Evolutionary conservation across 208 protist species (phyloP).

Genomic region (Crithidia acanthocephali): DNA sequence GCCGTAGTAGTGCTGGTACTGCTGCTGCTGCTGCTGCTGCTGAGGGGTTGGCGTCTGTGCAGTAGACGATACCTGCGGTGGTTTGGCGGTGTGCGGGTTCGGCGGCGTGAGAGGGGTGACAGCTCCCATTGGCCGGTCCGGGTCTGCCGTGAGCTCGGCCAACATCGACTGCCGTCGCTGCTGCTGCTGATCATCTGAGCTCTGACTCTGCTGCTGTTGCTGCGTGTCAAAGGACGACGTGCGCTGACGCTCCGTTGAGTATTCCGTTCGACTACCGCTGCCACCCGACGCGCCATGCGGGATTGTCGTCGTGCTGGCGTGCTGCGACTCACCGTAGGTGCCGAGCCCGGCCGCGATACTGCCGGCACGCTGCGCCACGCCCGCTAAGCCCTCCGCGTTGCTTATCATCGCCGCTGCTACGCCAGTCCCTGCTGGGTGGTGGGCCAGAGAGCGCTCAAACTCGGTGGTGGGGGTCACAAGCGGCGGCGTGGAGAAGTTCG

Average conservation of each 20-base stretch:
- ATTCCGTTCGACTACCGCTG: no score
- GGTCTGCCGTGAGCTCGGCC: not conserved
- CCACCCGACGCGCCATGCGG: not conserved
- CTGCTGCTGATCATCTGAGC: no score
- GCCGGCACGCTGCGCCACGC: not conserved
- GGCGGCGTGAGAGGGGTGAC: not conserved
- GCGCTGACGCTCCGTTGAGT: not conserved
- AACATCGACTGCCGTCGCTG: not conserved
- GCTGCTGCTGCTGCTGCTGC: conserved; percentile 10
- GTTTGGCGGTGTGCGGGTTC: conserved; percentile 1
- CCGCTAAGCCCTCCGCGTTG: not conserved
- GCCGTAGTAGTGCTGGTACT: not conserved
- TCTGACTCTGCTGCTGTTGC: not conserved
- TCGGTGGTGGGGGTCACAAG: conserved; percentile 22
- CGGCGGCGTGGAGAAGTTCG: not conserved
- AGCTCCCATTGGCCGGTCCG: not conserved
- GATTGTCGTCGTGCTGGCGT: not conserved
- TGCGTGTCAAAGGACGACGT: not conserved
- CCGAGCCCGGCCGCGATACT: not conserved
- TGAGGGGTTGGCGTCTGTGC: not conserved
- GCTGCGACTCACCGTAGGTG: conserved; percentile 14
- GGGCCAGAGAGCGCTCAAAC: conserved; percentile 11
- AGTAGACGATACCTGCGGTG: not conserved
- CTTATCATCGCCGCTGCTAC: no score
- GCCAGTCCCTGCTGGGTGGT: not conserved